Evolutionary conservation across 2,329 filamentous ascomycete species (phyloP), one percentile per base, ranked within the genome.

Genomic region (Botrytis medusae): DNA sequence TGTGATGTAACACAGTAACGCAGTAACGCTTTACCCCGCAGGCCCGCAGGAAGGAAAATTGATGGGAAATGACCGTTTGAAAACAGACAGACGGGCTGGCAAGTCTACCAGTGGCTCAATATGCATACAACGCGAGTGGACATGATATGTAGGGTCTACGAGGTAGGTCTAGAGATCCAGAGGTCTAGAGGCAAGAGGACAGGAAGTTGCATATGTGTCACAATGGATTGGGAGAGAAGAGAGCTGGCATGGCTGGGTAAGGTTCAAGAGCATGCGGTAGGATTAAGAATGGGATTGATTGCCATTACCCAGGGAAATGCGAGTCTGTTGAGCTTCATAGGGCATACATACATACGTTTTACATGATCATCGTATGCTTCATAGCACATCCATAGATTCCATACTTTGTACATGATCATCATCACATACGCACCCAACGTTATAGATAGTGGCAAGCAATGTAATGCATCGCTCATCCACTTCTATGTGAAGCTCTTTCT

Each of bases 11-110:
- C n/a, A 65, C 22, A 48, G 20, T 18, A 48, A 65, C 46, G 29
- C 22, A 48, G 20, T 18, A 48, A 65, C 46, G 29, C 44, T 48
- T 67, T 67, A 67, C 64, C 46, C 64, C 46, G 64, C 64, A 65
- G 37, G 32, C n/a, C 46, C 32, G 63, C 63, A 67, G 46, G 32
- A 37, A 37, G 63, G 32, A 20, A 40, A 6, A 40, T n/a, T 46
- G 44, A 22, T 65, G 7, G 44, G 14, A 48, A 34, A n/a, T 65
- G 63, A 37, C 14, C 40, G 16, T 37, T 42, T 9, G 25, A 42
- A 8, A 2, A 37, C 16, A 32, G 57, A 32, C 46, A 25, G 25
- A 40, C 2, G 22, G 22, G 16, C 59, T 37, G 34, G n/a, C 22
- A 51, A 12, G 10, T 25, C 12, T 51, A 22, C 46, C 46, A 25